phyloP scores from a whole-genome alignment of 257 asterid genomes.

The Gardenia jasminoides region DNA sequence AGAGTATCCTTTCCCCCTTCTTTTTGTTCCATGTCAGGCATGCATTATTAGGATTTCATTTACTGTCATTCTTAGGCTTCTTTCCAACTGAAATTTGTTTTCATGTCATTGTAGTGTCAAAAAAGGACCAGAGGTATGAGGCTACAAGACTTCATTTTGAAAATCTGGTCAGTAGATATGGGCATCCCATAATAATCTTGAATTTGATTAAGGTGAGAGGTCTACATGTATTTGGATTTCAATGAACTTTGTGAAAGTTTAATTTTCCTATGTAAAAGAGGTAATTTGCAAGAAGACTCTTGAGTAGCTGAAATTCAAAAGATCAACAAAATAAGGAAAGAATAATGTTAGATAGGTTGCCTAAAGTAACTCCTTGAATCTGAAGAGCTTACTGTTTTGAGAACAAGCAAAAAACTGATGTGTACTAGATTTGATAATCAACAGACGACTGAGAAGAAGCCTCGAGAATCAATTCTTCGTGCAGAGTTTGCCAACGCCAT shows the following conservation, averaged over 20 bases:
- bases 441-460: constrained; percentile 91
- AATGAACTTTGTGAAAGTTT: not conserved
- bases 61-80: not conserved
- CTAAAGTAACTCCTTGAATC: not conserved
- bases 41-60: not conserved
- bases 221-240: not conserved
- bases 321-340: not conserved
- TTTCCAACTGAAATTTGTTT: constrained; percentile 18
- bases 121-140: constrained; percentile 76
- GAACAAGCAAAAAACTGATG: constrained; percentile 14
- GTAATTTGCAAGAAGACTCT: not conserved
- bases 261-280: not conserved
- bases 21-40: not conserved
- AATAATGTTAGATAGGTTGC: not conserved
- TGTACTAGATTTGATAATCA: constrained; percentile 22
- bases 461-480: constrained; percentile 95
- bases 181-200: constrained; percentile 87
- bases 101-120: constrained; percentile 62
- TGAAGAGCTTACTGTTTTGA: not conserved
- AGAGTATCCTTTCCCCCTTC: constrained; percentile 2
- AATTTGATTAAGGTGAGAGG: constrained; percentile 84
- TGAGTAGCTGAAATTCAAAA: not conserved
- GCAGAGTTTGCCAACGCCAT: constrained; percentile 88
- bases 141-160: constrained; percentile 94
- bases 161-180: constrained; percentile 85